These are phyloP conservation scores for Arthrobotrys sinensis DNA, from an alignment of 2,329 filamentous ascomycete species.

Conservation along the genomic window DNA sequence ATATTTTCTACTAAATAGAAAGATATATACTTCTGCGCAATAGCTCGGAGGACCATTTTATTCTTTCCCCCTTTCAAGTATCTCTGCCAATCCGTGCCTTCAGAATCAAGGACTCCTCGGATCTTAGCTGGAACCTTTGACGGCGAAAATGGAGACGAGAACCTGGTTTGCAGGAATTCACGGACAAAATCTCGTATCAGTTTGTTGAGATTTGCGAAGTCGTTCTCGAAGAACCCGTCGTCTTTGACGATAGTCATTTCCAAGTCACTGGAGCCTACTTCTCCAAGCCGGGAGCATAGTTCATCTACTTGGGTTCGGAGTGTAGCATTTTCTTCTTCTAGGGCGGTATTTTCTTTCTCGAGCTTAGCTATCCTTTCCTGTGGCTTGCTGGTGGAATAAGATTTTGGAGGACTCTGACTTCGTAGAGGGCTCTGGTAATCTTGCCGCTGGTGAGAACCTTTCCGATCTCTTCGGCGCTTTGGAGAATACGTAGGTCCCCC, in stretches of 20 bases:
- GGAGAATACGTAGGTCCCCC: too few species aligned
- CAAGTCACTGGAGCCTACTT: neutral
- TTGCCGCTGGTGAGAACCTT: neutral
- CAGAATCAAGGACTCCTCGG: neutral
- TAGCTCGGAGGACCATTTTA: slow-evolving; percentile 19
- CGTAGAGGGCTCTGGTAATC: neutral
- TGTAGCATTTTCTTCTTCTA: slow-evolving; percentile 11
- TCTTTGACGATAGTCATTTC: slow-evolving; percentile 5
- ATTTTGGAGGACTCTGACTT: neutral
- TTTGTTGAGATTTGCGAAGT: neutral
- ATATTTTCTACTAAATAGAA: slow-evolving; percentile 18
- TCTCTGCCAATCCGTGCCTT: slow-evolving; percentile 12
- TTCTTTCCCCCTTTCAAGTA: slow-evolving; percentile 6
- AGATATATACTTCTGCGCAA: slow-evolving; percentile 39
- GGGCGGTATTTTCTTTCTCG: slow-evolving; percentile 6
- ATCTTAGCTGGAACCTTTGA: slow-evolving; percentile 16
- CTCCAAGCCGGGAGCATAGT: slow-evolving; percentile 1
- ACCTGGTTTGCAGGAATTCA: slow-evolving; percentile 17
- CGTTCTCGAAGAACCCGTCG: slow-evolving; percentile 21
- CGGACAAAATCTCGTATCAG: slow-evolving; percentile 7
- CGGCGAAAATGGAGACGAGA: slow-evolving; percentile 15
- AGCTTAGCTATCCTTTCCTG: neutral
- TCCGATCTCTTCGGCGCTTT: neutral
- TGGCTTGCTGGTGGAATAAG: neutral
- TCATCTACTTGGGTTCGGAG: slow-evolving; percentile 20